Evolutionary conservation across 805 yeast genomes (phyloP).

Genomic region (Lipomyces starkeyi): DNA sequence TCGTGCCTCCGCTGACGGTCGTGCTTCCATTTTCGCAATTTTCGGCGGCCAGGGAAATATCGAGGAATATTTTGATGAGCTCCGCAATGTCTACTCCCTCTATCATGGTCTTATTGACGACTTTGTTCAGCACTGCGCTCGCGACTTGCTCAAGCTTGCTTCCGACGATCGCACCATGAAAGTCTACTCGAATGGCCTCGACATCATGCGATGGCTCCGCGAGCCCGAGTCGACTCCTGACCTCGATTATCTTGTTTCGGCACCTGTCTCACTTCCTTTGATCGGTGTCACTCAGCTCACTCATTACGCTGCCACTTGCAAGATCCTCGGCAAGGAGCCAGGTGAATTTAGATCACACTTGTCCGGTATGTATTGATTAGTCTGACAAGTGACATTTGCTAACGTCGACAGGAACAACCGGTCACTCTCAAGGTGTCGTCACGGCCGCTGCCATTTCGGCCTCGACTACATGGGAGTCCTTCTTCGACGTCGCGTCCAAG

Average conservation of each 20-base stretch:
- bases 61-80: conserved; percentile 96
- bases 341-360: conserved; percentile 79
- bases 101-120: conserved; percentile 78
- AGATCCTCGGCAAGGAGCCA: conserved; percentile 83
- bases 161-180: conserved; percentile 79
- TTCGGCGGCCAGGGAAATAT: conserved; percentile 99
- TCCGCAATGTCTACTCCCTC: conserved; percentile 78
- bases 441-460: conserved; percentile 91
- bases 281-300: conserved; percentile 95
- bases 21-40: conserved; percentile 74
- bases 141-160: conserved; percentile 67
- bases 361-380: conserved; percentile 19
- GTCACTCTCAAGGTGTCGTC: conserved; percentile 64
- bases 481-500: conserved; percentile 70
- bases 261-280: conserved; percentile 96
- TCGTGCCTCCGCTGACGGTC: conserved; percentile 60
- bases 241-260: conserved; percentile 82
- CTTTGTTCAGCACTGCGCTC: conserved; percentile 72
- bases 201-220: conserved; percentile 85
- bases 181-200: conserved; percentile 91
- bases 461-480: conserved; percentile 82
- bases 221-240: conserved; percentile 88
- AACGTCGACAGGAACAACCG: conserved; percentile 48
- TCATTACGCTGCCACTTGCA: conserved; percentile 88
- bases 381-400: not conserved